Evolutionary conservation across 2,329 filamentous ascomycete genomes (phyloP).

Genomic region (Aquanectria penicillioides): DNA sequence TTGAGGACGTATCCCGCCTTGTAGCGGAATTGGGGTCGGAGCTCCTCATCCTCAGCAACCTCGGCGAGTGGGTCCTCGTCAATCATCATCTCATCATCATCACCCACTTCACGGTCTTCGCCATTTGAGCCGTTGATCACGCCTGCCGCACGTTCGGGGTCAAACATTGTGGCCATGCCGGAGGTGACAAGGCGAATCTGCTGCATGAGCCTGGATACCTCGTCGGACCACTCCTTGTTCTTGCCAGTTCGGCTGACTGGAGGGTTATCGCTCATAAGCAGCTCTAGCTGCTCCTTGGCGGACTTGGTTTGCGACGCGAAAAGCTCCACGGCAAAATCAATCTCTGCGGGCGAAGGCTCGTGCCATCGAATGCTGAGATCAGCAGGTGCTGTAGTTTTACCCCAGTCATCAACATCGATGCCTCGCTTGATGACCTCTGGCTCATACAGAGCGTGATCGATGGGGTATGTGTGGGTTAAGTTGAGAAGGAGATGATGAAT

Average conservation of each 20-base stretch:
- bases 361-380: constrained; percentile 93
- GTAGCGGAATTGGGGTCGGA: constrained; percentile 88
- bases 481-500: constrained; percentile 97
- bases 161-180: constrained; percentile 89
- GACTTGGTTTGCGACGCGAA: constrained; percentile 85
- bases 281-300: constrained; percentile 78
- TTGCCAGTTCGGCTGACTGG: constrained; percentile 91
- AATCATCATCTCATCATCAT: constrained; percentile 58
- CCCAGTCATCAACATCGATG: constrained; percentile 84
- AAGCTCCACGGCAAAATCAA: constrained; percentile 88
- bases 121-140: constrained; percentile 57
- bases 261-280: constrained; percentile 83
- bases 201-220: constrained; percentile 89
- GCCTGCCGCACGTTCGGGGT: constrained; percentile 75
- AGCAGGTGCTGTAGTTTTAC: constrained; percentile 76
- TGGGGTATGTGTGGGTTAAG: constrained; percentile 91
- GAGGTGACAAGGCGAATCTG: constrained; percentile 90
- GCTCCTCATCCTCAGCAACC: constrained; percentile 80
- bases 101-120: constrained; percentile 64
- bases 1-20: constrained; percentile 85
- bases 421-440: constrained; percentile 76
- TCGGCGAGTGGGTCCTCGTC: constrained; percentile 68
- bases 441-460: constrained; percentile 90
- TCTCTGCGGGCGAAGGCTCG: constrained; percentile 79
- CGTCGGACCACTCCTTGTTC: constrained; percentile 99